Conservation (phyloP, 306 rosid species). For the Herpetospermum pedunculosum region DNA sequence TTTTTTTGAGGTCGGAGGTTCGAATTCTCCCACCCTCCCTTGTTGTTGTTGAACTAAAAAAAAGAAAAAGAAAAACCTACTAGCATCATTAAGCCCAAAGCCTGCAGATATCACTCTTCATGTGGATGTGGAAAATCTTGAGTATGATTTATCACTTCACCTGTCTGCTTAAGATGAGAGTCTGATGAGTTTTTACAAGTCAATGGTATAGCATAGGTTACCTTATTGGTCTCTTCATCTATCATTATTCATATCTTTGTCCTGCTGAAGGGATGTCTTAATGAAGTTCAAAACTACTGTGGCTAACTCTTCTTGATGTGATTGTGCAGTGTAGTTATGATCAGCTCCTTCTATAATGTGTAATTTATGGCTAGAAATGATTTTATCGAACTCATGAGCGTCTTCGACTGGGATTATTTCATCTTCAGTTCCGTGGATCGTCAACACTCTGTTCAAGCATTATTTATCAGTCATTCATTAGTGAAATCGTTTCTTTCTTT, state of each 20-base stretch:
- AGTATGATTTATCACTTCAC: background rate
- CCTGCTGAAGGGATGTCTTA: conserved; percentile 27
- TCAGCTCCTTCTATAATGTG: conserved; percentile 51
- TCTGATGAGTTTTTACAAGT: background rate
- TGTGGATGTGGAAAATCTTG: background rate
- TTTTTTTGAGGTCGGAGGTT: too few species aligned
- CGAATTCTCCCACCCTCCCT: too few species aligned
- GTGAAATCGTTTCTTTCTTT: background rate
- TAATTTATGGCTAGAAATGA: conserved; percentile 55
- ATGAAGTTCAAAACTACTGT: conserved; percentile 32
- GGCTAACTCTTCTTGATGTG: conserved; percentile 38
- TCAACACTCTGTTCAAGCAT: conserved; percentile 39
- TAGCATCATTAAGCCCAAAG: background rate
- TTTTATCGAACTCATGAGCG: conserved; percentile 51
- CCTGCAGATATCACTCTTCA: background rate
- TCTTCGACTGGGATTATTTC: conserved; percentile 35
- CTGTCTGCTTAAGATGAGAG: background rate
- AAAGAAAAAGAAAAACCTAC: too few species aligned
- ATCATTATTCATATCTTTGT: background rate
- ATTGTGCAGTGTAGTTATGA: conserved; percentile 28
- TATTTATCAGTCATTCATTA: background rate
- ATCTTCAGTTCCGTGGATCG: conserved; percentile 57
- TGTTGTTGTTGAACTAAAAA: too few species aligned
- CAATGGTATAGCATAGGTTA: background rate
- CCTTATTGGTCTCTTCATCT: background rate